Percentiles rank a stretch among this genome's conserved stretches.
phyloP scores from a whole-genome alignment of 1,284 basidiomycete genomes.

The Rhodotorula glutinis region DNA sequence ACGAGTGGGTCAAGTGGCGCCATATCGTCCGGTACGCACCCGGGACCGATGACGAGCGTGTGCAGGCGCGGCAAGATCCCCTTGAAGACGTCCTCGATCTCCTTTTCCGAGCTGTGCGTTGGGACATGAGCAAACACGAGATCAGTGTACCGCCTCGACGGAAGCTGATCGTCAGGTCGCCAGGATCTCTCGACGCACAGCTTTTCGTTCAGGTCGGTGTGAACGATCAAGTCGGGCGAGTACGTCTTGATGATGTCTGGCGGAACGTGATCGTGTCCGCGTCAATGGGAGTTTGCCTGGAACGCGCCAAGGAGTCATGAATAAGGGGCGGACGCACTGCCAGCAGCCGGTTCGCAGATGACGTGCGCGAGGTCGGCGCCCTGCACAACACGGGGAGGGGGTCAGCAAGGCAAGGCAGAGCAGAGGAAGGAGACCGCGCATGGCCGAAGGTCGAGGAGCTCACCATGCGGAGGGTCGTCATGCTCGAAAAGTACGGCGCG shows the following conservation, averaged over 20 bases:
- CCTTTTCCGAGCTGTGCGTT: conserved; percentile 17
- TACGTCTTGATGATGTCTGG: conserved; percentile 86
- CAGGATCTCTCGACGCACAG: conserved; percentile 5
- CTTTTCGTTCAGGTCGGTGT: conserved; percentile 66
- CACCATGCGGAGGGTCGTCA: conserved; percentile 79
- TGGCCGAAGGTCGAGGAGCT: background rate
- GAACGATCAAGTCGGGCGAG: conserved; percentile 88
- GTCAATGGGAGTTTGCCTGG: no score
- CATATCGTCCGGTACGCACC: conserved; percentile 47
- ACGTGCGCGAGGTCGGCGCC: conserved; percentile 94
- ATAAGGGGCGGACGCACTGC: conserved; percentile 32
- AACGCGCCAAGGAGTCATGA: no score
- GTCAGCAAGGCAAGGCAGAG: background rate
- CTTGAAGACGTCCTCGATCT: conserved; percentile 56
- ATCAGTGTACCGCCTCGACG: conserved; percentile 44
- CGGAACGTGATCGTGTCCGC: no score
- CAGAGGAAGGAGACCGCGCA: background rate
- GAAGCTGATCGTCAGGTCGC: no score
- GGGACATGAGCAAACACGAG: conserved; percentile 48
- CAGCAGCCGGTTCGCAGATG: conserved; percentile 77
- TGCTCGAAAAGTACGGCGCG: conserved; percentile 89
- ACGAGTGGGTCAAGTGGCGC: background rate
- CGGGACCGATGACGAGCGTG: conserved; percentile 73
- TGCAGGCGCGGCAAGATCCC: conserved; percentile 77
- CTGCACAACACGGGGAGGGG: no score